Evolutionary conservation across 805 yeast genomes (phyloP), one percentile per base, ranked within the genome.

Genomic region (Candida multigemmis): DNA sequence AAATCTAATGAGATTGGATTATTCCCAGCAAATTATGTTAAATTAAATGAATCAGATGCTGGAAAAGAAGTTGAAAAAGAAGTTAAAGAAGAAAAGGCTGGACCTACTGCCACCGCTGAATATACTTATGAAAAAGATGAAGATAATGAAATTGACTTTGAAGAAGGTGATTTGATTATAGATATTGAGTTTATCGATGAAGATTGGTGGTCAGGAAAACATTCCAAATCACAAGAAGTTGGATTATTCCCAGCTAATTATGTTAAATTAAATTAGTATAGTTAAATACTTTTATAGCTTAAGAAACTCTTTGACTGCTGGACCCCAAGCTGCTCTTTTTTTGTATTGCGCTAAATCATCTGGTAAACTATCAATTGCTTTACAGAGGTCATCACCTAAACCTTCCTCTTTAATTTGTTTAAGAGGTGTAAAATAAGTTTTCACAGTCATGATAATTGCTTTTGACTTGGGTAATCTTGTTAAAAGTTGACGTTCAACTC

Each of bases 161-260:
- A 62, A 14, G 95, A 84, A 48, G 93, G 89, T 28, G 97, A 85
- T 40, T 44, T 65, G 33, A 85, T 91, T 36, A 61, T 74, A 12
- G 81, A 85, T 33, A 80, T 91, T 36, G 94, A 86, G 41, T 81
- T 83, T 51, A 80, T 83, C 11, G 94, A 86, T 42, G 95, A 84
- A 24, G 95, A 84, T 49, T 91, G 98, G 98, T 91, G 97, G 97
- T 65, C 80, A 29, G 98, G 98, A 27, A 75, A 72, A 35, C 66
- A 77, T 41, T 31, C 48, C 14, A 66, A 54, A 32, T 58, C 74
- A 17, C 96, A 95, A 23, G 80, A 74, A 40, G 68, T 71, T 39
- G 91, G 91, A 32, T 63, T 89, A 30, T 87, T 89, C 75, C 98
- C 98, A 28, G 75, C 94, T 22, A 86, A 84, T 56, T 85, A 82